Conservation (phyloP, 768 basidiomycete species). For the Sarcodon aspratus region DNA sequence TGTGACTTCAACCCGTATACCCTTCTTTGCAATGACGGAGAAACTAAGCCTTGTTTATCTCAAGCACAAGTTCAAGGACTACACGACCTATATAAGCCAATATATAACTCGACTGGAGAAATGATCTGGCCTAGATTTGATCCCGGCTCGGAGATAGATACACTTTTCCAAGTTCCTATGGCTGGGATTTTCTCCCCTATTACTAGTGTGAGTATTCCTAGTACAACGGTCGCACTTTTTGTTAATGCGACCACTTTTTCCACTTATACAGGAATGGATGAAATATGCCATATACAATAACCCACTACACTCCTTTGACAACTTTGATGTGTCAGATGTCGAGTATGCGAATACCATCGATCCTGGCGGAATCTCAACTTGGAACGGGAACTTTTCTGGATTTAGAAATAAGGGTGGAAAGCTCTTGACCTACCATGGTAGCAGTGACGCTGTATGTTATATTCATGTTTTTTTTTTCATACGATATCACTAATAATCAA, state of each 20-base stretch:
- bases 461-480: not conserved
- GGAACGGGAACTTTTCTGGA: not conserved
- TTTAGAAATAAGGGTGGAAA: not conserved
- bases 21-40: not conserved
- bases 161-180: not conserved
- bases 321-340: not conserved
- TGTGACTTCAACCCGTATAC: not conserved
- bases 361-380: not conserved
- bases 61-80: not conserved
- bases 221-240: not conserved
- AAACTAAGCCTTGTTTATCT: not conserved
- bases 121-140: not conserved
- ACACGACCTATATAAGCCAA: not conserved
- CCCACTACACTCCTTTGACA: not conserved
- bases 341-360: not conserved
- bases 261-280: not conserved
- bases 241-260: too few relatives aligned
- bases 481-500: not conserved
- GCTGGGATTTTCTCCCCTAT: not conserved
- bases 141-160: not conserved
- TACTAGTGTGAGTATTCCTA: not conserved
- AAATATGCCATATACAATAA: not conserved
- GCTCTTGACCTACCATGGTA: not conserved
- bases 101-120: not conserved
- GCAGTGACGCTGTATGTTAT: not conserved